Percentiles rank a stretch among this genome's conserved stretches.
phyloP scores from a whole-genome alignment of 768 basidiomycete species.

The Terana coerulea region DNA sequence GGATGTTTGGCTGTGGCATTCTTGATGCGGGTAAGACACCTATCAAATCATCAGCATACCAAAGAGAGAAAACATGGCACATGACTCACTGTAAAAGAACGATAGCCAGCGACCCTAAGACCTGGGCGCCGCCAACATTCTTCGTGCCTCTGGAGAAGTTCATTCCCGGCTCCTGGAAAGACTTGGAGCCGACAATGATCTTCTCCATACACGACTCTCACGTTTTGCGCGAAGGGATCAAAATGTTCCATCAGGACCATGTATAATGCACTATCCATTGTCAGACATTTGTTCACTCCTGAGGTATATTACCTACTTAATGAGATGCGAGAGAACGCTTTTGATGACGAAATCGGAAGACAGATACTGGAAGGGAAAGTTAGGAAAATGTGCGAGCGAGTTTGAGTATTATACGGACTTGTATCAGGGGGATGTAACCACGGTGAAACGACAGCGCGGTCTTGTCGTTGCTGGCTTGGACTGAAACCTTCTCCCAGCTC shows the following conservation, averaged over 20 bases:
- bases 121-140: conserved; percentile 18
- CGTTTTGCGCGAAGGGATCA: conserved; percentile 14
- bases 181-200: conserved; percentile 21
- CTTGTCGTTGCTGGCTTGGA: conserved; percentile 7
- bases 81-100: conserved; percentile 17
- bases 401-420: conserved; percentile 13
- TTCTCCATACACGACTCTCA: conserved; percentile 19
- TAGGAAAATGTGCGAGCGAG: not conserved
- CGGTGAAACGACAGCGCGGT: conserved; percentile 28
- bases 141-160: conserved; percentile 5
- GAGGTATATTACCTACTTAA: conserved; percentile 20
- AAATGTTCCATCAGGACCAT: conserved; percentile 25
- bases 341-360: conserved; percentile 29
- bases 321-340: conserved; percentile 25
- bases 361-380: conserved; percentile 23
- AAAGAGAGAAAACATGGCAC: not conserved
- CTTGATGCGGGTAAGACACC: conserved; percentile 49
- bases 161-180: conserved; percentile 18
- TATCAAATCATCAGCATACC: not conserved
- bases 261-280: conserved; percentile 15
- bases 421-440: conserved; percentile 29
- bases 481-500: conserved; percentile 18
- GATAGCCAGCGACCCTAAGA: conserved; percentile 28
- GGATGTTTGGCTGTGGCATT: conserved; percentile 46
- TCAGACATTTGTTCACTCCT: not conserved